phyloP scores from a whole-genome alignment of 169 alveolate genomes.

The Cryptosporidium xiaoi region DNA sequence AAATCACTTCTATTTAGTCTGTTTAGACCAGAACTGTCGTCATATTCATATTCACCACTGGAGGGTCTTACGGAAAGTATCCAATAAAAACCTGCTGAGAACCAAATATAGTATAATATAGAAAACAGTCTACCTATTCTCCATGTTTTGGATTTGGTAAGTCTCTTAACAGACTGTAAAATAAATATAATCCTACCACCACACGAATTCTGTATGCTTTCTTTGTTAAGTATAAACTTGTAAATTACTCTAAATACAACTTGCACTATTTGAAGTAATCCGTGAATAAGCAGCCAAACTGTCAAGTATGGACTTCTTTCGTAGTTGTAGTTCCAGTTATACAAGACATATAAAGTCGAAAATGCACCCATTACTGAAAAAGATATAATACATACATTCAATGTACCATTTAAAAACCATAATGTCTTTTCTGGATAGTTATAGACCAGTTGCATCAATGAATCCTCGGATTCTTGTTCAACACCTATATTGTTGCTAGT shows the following conservation, averaged over 20 bases:
- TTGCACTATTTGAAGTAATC: conserved; percentile 32
- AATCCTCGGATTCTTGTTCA: conserved; percentile 14
- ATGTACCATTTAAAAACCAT: conserved; percentile 35
- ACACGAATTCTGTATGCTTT: not conserved
- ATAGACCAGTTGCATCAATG: conserved; percentile 57
- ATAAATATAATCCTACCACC: conserved; percentile 22
- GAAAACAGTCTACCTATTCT: conserved; percentile 51
- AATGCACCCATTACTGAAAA: conserved; percentile 23
- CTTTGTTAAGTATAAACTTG: conserved; percentile 7
- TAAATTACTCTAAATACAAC: conserved; percentile 18
- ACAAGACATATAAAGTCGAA: not conserved
- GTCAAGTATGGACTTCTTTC: conserved; percentile 33
- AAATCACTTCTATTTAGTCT: conserved; percentile 14
- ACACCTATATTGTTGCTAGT: not conserved
- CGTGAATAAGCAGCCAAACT: conserved; percentile 55
- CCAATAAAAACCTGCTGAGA: conserved; percentile 53
- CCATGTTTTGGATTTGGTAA: conserved; percentile 32
- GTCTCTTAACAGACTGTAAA: conserved; percentile 43
- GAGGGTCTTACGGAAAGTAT: conserved; percentile 47
- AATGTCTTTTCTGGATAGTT: conserved; percentile 57
- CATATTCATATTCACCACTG: not conserved
- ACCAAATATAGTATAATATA: conserved; percentile 47
- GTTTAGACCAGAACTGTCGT: not conserved
- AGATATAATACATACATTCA: conserved; percentile 14
- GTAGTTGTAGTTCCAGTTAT: conserved; percentile 9